phyloP scores from a whole-genome alignment of 1,284 basidiomycete genomes.

The Sanghuangporus sanghuang region DNA sequence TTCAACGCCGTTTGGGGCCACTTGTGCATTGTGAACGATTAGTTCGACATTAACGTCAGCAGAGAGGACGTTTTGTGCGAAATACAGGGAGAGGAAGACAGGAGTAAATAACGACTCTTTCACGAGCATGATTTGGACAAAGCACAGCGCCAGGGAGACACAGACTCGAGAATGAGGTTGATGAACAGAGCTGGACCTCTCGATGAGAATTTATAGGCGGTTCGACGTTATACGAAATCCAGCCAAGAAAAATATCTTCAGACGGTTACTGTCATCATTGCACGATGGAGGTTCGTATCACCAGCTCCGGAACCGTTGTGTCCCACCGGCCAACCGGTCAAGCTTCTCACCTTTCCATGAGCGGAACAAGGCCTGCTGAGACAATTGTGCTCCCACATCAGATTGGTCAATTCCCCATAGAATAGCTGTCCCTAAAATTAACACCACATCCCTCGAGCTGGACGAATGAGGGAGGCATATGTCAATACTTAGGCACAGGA shows the following conservation, averaged over 20 bases:
- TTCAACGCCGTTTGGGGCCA: constrained; percentile 14
- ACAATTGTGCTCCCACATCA: background rate
- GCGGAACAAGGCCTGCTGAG: background rate
- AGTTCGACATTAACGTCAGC: constrained; percentile 8
- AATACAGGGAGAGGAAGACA: background rate
- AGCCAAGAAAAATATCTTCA: background rate
- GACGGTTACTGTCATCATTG: background rate
- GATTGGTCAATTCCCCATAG: background rate
- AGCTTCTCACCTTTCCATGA: background rate
- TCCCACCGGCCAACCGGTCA: background rate
- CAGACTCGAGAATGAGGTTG: background rate
- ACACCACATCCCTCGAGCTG: background rate
- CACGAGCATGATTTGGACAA: background rate
- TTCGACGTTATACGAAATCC: background rate
- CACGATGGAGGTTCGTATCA: background rate
- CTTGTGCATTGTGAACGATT: constrained; percentile 8
- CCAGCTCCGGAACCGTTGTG: background rate
- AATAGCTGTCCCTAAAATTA: background rate
- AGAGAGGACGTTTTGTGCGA: background rate
- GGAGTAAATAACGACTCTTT: background rate
- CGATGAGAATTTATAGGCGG: background rate
- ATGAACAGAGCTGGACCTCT: background rate
- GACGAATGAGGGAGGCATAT: background rate
- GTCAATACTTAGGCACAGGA: too few relatives aligned
- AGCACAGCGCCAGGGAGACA: background rate